Evolutionary conservation across 345 rosid genomes (phyloP), one percentile per base, ranked within the genome.

Genomic region (Populus euphratica): DNA sequence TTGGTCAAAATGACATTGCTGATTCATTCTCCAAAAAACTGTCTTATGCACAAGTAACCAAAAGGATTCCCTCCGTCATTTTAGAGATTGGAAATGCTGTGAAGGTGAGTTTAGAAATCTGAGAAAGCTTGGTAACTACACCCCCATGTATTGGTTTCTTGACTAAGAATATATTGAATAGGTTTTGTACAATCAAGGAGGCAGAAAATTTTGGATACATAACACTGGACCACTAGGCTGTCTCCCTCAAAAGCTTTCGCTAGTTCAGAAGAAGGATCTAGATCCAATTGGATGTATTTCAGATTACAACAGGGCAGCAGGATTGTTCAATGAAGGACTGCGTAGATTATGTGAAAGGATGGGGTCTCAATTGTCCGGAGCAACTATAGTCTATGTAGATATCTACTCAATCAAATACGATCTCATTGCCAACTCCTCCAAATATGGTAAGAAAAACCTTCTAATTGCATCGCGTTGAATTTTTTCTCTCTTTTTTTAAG

Each of bases 181-280:
- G 94, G 72, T 80, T 64, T 79, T 92, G 71, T 89, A 92, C 65
- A 54, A 81, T 80, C 84, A 88, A 77, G 97, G 97, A 63, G 94
- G 91, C 18, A 85, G 96, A 81, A 91, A 89, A 82, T 92, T 94
- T 74, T 94, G 97, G 98, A 84, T 94, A 61, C 96, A 94, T 79
- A 92, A 94, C 76, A 94, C 96, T 0, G 96, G 97, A n/a, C 98
- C 97, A 5, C 70, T 94, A 71, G 98, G 97, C 54, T 94, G 98
- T 81, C 87, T 94, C 6, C 98, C 98, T 74, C 97, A 94, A 66
- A 90, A 89, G 72, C 98, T 94, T 74, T 77, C 93, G 23, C 67
- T 84, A 69, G 88, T 81, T 73, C 72, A 79, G 68, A 86, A 82
- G 43, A 75, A 81, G 82, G 90, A 65, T 39, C 68, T 88, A 5